These are phyloP conservation scores for Coemansia sp. DNA, from an alignment of 192 early-diverging fungal species.

Conservation along the genomic window DNA sequence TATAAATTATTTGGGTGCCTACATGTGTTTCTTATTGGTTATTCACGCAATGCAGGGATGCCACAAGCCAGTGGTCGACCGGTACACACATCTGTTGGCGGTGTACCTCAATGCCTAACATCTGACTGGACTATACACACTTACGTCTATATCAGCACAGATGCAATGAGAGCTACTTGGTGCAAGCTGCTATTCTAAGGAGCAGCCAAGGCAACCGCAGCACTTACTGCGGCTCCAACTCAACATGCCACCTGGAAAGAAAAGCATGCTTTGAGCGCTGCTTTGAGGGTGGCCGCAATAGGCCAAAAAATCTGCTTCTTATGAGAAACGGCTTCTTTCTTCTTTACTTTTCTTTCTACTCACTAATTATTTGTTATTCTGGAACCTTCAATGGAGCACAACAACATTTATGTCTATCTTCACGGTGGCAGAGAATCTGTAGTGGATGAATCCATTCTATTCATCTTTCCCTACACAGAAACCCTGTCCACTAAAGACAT, in stretches of 20 bases:
- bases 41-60: background rate
- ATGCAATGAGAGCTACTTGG: no score
- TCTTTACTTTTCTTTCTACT: background rate
- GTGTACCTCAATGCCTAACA: background rate
- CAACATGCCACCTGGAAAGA: background rate
- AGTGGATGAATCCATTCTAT: background rate
- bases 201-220: background rate
- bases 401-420: background rate
- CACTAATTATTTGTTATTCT: background rate
- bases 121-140: background rate
- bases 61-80: background rate
- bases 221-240: background rate
- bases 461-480: background rate
- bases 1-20: no score
- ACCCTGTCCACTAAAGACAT: background rate
- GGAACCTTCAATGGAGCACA: background rate
- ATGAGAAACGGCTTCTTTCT: background rate
- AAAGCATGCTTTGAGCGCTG: background rate
- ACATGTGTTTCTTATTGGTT: no score
- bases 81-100: background rate
- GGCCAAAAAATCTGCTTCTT: background rate
- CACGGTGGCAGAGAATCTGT: background rate
- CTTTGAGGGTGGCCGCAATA: background rate
- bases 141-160: no score
- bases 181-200: no score